A percentile compares a stretch with the other conserved stretches of the same genome.
These are phyloP conservation scores for Aspergillus thermomutatus DNA, from an alignment of 2,329 filamentous ascomycete species.

Conservation along the genomic window DNA sequence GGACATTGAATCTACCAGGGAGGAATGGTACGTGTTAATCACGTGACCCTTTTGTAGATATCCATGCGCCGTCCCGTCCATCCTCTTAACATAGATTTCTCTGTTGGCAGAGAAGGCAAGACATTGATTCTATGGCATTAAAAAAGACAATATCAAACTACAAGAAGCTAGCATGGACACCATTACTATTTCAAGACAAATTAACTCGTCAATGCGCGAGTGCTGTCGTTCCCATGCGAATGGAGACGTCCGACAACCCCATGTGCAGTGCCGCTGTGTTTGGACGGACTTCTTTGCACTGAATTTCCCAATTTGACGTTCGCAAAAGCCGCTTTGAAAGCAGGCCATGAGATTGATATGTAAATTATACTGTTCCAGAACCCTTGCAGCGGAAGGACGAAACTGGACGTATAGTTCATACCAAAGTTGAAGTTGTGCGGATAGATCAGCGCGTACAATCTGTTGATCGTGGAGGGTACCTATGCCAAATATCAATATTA, in stretches of 20 bases:
- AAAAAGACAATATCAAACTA: not conserved
- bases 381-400: slow-evolving; percentile 76
- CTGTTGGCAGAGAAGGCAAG: not conserved
- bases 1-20: not conserved
- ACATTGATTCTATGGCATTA: not conserved
- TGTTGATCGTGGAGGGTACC: slow-evolving; percentile 71
- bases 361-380: slow-evolving; percentile 85
- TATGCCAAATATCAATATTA: slow-evolving; percentile 7
- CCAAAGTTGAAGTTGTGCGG: slow-evolving; percentile 51
- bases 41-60: not conserved
- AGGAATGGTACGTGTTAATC: not conserved
- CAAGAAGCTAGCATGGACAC: not conserved
- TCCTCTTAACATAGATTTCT: not conserved
- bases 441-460: slow-evolving; percentile 67
- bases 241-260: not conserved
- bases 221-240: slow-evolving; percentile 10
- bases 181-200: not conserved
- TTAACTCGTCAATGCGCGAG: slow-evolving; percentile 10
- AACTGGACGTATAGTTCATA: slow-evolving; percentile 67
- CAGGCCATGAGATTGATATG: slow-evolving; percentile 63
- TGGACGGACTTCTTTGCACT: not conserved
- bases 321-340: slow-evolving; percentile 47
- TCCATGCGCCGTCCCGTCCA: not conserved
- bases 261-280: not conserved
- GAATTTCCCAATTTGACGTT: slow-evolving; percentile 14